Base-by-base conservation (phyloP, 225 moss, liverwort and hornwort species). In the Takakia lepidozioides region DNA sequence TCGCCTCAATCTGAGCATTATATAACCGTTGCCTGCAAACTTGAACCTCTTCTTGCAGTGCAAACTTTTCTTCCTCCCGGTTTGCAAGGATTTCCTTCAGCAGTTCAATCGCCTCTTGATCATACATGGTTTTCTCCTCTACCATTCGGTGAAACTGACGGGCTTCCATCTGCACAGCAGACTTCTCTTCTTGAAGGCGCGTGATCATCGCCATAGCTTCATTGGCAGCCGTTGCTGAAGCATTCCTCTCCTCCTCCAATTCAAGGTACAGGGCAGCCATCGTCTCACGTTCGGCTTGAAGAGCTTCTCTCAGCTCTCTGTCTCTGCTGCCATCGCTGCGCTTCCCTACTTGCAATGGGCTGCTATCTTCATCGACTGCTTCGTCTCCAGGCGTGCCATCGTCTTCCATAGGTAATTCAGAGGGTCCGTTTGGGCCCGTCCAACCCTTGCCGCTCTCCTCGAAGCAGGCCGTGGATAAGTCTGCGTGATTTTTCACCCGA, bases 191-290 rank as follows among this genome's bases (percentile, higher is more conserved):
- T 67, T 93, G 93, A 8, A 93, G 67, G 6, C 93, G 74, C 17
- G 67, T 53, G 18, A 93, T 93, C 93, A 93, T 93, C 3, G 88
- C 93, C 83, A 93, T 79, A 0, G 88, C 77, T 63, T 93, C 93
- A 38, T 76, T 75, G 3, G 88, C 43, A 20, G 88, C 93, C 38
- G 75, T 76, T 10, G 89, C 71, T 0, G 88, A 76, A 8, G 93
- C 83, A 71, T 72, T 79, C 49, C 86, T 65, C 63, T 93, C 93
- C 51, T 81, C 66, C 63, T 93, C 88, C 43, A 93, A 58, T 39
- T 93, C 88, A 38, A 59, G 47, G 43, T 86, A 84, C 7, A 88
- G 42, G 3, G 63, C 60, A 2, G 63, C 52, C 0, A 83, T 59
- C 40, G 69, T 78, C 48, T 79, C 71, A 23, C 54, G 59, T 19